Base-by-base conservation (phyloP, 1,284 basidiomycete species). In the Moniliophthora roreri region DNA sequence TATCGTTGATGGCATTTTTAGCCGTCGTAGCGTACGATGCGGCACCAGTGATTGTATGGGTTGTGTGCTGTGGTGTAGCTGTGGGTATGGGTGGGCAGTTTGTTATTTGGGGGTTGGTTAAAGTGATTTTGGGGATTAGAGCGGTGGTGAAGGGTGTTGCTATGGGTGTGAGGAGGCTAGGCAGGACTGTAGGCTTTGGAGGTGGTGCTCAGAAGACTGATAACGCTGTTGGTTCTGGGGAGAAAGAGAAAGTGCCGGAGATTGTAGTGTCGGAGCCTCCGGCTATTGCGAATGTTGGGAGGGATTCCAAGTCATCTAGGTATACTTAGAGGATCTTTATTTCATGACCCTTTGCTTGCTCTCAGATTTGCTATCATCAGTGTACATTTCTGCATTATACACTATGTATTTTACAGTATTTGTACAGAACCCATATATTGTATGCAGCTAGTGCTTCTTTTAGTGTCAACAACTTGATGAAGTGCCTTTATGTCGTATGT, bases 91-190 rank as follows among this genome's bases (percentile, higher is more conserved):
- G 72, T 3, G 65, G 86, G 46, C 85, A 89, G 67, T 87, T 85
- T 66, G 68, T 87, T 21, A 76, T 85, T n/a, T 88, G 73, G 58
- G 80, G 82, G 1, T 63, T 75, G 13, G 21, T 46, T 8, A 69
- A 86, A 69, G 75, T 72, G 3, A 65, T 86, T 45, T 85, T 88
- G 67, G 87, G 84, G 66, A 68, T 87, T 24, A 75, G 84, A n/a
- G 87, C 73, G 58, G 80, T 81, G 1, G 64, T 75, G 21, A 26
- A 37, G 21, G 16, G 42, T 23, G 51, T 47, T 16, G 44, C 42
- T 9, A 47, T 34, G 36, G 24, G 48, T 38, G n/a, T 39, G 2
- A 26, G 28, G 16, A 21, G 48, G 16, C 11, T 7, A n/a, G 11
- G 36, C 11, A 9, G 37, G 16, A 21, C 13, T 13, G 47, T 48